Conservation (phyloP, 768 basidiomycete genomes). For the Boletus reticulatus region DNA sequence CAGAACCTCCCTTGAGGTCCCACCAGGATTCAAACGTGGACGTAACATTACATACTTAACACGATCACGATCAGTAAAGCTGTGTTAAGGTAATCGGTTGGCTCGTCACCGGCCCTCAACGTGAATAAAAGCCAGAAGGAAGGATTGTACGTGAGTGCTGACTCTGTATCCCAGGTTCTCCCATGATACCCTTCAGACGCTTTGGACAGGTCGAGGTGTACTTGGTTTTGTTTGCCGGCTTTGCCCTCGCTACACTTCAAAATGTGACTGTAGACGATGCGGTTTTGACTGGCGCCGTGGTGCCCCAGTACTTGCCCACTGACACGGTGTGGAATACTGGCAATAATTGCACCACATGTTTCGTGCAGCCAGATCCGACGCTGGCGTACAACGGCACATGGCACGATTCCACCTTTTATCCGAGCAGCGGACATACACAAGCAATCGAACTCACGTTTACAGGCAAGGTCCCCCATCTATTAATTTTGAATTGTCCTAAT, state of each 20-base stretch:
- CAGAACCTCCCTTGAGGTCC: too few species aligned
- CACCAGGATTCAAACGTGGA: too few species aligned
- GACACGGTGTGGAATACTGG: slow-evolving; percentile 2
- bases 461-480: not conserved
- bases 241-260: slow-evolving; percentile 3
- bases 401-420: slow-evolving; percentile 12
- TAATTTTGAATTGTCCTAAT: not conserved
- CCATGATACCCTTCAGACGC: not conserved
- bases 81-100: too few species aligned
- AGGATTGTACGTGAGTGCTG: too few species aligned
- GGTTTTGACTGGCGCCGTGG: not conserved
- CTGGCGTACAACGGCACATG: slow-evolving; percentile 13
- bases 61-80: too few species aligned
- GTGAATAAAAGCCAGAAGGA: too few species aligned
- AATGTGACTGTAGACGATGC: slow-evolving; percentile 19
- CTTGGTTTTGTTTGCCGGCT: not conserved
- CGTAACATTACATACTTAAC: too few species aligned
- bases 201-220: not conserved
- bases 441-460: slow-evolving; percentile 7
- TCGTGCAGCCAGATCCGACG: not conserved
- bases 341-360: not conserved
- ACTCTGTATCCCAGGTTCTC: not conserved
- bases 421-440: not conserved
- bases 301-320: slow-evolving; percentile 10
- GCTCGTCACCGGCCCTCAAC: too few species aligned